These are phyloP conservation scores for Bolboschoenus planiculmis DNA, from an alignment of 176 grass and related monocot species.

Conservation along the genomic window DNA sequence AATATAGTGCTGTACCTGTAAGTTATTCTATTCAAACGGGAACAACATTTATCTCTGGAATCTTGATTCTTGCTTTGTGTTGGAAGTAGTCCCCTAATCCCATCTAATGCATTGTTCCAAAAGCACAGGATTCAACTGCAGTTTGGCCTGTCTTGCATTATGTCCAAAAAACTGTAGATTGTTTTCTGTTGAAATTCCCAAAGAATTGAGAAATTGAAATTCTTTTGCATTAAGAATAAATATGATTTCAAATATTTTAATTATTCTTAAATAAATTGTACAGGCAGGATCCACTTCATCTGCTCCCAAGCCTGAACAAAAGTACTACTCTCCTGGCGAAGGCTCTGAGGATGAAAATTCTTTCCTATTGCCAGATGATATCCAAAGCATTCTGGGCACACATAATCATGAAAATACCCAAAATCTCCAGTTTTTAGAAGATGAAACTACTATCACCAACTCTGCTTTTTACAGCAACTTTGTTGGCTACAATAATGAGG, in stretches of 20 bases:
- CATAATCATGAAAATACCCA: slow-evolving; percentile 26
- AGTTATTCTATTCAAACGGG: slow-evolving; percentile 8
- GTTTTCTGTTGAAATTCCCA: background rate
- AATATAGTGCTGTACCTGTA: slow-evolving; percentile 41
- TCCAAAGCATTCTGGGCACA: slow-evolving; percentile 43
- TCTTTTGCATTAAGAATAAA: background rate
- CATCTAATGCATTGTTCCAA: background rate
- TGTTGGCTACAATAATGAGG: slow-evolving; percentile 5
- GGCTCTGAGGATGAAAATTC: slow-evolving; percentile 29
- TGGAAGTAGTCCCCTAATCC: background rate
- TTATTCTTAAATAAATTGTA: slow-evolving; percentile 2
- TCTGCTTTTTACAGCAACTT: background rate
- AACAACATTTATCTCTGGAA: background rate
- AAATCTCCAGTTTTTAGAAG: slow-evolving; percentile 3
- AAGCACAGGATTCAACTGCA: background rate
- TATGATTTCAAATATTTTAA: background rate
- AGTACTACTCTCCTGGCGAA: slow-evolving; percentile 30
- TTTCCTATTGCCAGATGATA: slow-evolving; percentile 43
- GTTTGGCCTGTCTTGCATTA: background rate
- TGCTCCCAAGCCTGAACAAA: slow-evolving; percentile 32
- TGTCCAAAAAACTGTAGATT: background rate
- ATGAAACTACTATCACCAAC: background rate
- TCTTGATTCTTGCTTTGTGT: background rate
- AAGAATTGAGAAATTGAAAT: background rate
- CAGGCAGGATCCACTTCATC: slow-evolving; percentile 32